phyloP scores from a whole-genome alignment of 1,139 yeast genomes.

The Debaryomyces fabryi region DNA sequence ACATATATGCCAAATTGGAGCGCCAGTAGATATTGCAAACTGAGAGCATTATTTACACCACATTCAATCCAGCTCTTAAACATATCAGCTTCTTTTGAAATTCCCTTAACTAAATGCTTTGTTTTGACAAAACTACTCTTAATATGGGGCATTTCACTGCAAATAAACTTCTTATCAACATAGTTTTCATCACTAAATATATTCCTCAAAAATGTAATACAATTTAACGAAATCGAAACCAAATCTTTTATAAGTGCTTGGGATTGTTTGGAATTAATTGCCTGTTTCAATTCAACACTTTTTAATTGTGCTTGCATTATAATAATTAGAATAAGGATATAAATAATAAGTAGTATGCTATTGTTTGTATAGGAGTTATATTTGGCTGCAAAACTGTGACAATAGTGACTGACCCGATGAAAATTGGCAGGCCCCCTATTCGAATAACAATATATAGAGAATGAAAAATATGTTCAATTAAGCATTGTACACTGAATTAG shows the following conservation, averaged over 20 bases:
- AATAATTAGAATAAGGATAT: not conserved
- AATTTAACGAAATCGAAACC: conserved; percentile 51
- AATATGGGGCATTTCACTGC: conserved; percentile 27
- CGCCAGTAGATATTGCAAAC: conserved; percentile 41
- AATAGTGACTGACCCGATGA: conserved; percentile 2
- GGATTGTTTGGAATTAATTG: conserved; percentile 31
- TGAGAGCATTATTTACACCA: conserved; percentile 50
- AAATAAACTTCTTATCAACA: conserved; percentile 43
- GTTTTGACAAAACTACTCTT: conserved; percentile 37
- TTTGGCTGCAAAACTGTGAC: conserved; percentile 5
- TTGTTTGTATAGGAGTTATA: not conserved
- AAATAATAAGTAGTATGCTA: not conserved
- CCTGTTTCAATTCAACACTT: conserved; percentile 18
- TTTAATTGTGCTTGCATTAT: conserved; percentile 19
- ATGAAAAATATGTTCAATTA: too few species aligned
- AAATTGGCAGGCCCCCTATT: conserved; percentile 2
- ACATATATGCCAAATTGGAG: conserved; percentile 48
- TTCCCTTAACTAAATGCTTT: conserved; percentile 48
- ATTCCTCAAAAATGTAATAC: conserved; percentile 54
- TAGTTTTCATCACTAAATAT: conserved; percentile 53
- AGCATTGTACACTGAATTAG: not conserved
- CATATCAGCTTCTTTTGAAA: conserved; percentile 43
- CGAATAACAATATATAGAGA: not conserved
- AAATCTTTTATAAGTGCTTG: conserved; percentile 46
- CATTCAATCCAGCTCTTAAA: conserved; percentile 55